These are phyloP conservation scores for Melaleuca alternifolia DNA, from an alignment of 345 rosid genomes.

Conservation along the genomic window DNA sequence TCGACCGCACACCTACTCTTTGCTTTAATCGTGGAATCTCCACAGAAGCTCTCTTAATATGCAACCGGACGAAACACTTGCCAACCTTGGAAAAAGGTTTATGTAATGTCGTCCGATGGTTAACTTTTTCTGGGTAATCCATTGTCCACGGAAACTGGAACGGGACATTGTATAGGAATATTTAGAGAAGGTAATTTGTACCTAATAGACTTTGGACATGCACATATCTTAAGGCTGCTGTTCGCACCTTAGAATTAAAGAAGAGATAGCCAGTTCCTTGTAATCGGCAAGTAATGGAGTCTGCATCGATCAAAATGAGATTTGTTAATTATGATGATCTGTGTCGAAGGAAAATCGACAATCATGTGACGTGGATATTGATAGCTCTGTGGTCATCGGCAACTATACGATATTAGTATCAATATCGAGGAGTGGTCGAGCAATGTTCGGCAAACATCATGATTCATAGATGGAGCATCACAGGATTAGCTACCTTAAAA, in stretches of 20 bases:
- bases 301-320: background rate
- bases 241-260: background rate
- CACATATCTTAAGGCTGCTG: background rate
- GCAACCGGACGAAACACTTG: background rate
- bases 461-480: background rate
- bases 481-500: background rate
- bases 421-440: background rate
- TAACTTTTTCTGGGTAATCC: background rate
- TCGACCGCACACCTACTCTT: background rate
- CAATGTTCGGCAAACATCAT: fast-evolving
- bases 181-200: background rate
- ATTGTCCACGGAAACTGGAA: background rate
- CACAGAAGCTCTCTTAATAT: background rate
- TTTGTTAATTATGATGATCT: background rate
- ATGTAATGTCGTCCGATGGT: background rate
- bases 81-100: background rate
- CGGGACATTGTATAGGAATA: background rate
- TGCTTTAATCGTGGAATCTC: background rate
- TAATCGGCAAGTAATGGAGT: background rate
- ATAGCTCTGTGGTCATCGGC: background rate
- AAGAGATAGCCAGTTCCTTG: background rate
- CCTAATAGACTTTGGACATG: background rate
- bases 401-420: background rate
- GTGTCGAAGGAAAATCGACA: background rate
- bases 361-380: background rate